Evolutionary conservation across 1,139 yeast species (phyloP), one percentile per base, ranked within the genome.

Genomic region (Pichia sp.): DNA sequence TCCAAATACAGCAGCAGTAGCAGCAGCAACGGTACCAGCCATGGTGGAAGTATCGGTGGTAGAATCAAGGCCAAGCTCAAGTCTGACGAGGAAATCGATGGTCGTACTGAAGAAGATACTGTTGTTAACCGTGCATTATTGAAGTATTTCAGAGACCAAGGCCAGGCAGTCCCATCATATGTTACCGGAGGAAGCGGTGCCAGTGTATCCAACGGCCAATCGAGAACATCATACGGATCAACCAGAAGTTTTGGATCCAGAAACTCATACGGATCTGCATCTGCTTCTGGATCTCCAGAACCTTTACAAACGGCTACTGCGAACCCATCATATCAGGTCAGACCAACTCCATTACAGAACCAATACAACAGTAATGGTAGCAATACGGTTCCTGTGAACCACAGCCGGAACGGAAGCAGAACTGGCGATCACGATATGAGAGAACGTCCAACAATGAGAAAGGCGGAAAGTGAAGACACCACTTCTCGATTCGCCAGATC

Each of bases 71-170:
- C 31, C 8, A 39, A 38, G n/a, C 3, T 18, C 15, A 40, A 41
- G 11, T 42, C 32, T 11, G 33, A 38, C 17, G 45, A 33, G 15
- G 66, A 63, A 35, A 56, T 57, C 21, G 69, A 65, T 43, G 65
- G 62, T 4, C 54, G 55, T 14, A 52, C 57, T 8, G 62, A 61
- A 27, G 58, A 58, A 15, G 60, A 58, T 21, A 66, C 69, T 0
- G 56, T 60, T 27, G 63, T 66, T 2, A 65, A 63, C 35, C 52
- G 50, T 18, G 61, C 68, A 0, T 40, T 66, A 21, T 53, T 62
- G 8, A 57, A 52, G 21, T 62, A 45, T 43, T 65, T 56, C 47
- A 50, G 51, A 19, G 55, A 55, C 14, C 50, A 49, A n/a, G 57
- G 57, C 18, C 34, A 41, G 18, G 42, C 43, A 8, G 31, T 47